A percentile compares a stretch with the other conserved stretches of the same genome.
phyloP scores from a whole-genome alignment of 176 grass and related monocot genomes.

The Avena atlantica region DNA sequence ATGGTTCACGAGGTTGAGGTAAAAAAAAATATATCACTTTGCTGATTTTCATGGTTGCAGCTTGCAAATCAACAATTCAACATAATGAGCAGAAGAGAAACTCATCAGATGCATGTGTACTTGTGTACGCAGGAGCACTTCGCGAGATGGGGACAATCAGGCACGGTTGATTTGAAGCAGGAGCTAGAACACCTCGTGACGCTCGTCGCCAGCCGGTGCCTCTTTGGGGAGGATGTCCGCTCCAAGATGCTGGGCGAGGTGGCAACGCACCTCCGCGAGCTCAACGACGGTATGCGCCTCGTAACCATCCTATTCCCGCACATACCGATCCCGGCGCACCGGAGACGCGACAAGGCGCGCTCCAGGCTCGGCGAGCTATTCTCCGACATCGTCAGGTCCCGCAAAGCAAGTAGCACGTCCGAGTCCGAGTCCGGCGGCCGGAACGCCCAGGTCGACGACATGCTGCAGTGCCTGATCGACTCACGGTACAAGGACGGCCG shows the following conservation, averaged over 20 bases:
- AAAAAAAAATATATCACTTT: neutral
- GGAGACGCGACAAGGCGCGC: conserved; percentile 52
- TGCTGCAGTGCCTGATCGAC: conserved; percentile 66
- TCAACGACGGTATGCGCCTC: conserved; percentile 57
- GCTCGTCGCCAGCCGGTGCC: conserved; percentile 52
- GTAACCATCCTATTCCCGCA: conserved; percentile 55
- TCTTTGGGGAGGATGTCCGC: conserved; percentile 57
- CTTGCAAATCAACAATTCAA: too few relatives aligned
- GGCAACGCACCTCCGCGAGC: conserved; percentile 47
- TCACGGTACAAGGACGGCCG: conserved; percentile 64
- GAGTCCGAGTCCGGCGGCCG: neutral
- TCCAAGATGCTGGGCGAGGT: conserved; percentile 60
- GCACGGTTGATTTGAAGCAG: conserved; percentile 58
- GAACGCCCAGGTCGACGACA: conserved; percentile 21
- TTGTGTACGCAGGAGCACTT: conserved; percentile 48
- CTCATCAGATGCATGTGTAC: neutral
- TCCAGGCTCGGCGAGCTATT: conserved; percentile 61
- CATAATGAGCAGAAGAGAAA: neutral
- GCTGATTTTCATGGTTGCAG: neutral
- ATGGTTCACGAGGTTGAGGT: conserved; percentile 66
- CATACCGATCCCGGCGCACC: conserved; percentile 61
- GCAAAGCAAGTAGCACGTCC: neutral
- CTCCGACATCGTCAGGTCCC: conserved; percentile 55
- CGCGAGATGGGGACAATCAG: conserved; percentile 61
- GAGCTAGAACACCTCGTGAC: conserved; percentile 62